Conservation (phyloP, 148 eudicot species). For the Diospyros kaki region DNA sequence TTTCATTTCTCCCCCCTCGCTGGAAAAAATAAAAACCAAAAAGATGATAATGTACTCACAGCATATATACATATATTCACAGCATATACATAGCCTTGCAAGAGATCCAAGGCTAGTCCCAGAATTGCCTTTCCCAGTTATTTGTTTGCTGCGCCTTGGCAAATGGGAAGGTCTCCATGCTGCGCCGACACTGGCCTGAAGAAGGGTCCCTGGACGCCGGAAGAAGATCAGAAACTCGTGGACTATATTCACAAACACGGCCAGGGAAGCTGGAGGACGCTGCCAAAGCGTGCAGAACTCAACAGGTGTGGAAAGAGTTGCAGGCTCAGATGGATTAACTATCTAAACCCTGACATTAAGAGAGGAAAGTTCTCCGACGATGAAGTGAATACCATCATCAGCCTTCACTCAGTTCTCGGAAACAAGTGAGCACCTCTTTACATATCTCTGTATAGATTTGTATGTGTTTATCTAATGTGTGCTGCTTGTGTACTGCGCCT, state of each 20-base stretch:
- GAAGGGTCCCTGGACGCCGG: conserved; percentile 64
- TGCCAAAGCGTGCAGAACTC: conserved; percentile 45
- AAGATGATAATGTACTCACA: too few species aligned
- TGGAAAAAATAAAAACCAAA: too few species aligned
- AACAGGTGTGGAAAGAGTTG: conserved; percentile 65
- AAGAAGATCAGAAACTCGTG: conserved; percentile 45
- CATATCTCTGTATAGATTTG: too few species aligned
- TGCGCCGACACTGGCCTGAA: conserved; percentile 35
- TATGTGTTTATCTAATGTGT: too few species aligned
- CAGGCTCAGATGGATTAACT: conserved; percentile 54
- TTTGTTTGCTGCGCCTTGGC: not conserved
- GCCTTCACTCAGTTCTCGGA: conserved; percentile 56
- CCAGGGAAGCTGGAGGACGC: conserved; percentile 51
- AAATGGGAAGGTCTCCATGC: conserved; percentile 52
- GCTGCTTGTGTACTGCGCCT: too few species aligned
- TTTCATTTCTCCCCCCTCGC: too few species aligned
- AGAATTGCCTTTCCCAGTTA: too few species aligned
- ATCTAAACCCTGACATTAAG: conserved; percentile 50
- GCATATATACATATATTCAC: too few species aligned
- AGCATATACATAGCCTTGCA: too few species aligned
- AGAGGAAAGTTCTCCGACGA: conserved; percentile 50
- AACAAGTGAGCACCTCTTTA: conserved; percentile 33
- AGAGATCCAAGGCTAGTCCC: too few species aligned
- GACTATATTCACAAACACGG: conserved; percentile 45
- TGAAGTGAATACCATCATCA: conserved; percentile 48